Base-by-base conservation (phyloP, 176 grass and related monocot species). In the Urochloa ruziziensis region DNA sequence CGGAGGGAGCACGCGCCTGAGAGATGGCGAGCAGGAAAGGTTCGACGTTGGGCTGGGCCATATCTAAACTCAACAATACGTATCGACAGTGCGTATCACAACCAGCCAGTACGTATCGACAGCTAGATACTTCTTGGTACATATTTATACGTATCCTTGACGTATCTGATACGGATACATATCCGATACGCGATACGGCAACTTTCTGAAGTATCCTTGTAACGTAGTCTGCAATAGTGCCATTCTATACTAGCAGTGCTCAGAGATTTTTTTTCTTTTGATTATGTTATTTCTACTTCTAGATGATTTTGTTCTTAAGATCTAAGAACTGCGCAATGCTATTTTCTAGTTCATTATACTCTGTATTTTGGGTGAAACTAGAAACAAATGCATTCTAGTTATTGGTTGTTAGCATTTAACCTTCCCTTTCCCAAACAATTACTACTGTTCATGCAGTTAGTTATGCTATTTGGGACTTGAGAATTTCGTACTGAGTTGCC, bases 391-490 rank as follows among this genome's bases (percentile, higher is more conserved):
- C 74, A 77, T 67, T 23, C 62, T 73, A 33, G 29, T 4, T 58
- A 84, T 70, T 3, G 2, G 32, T 16, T 69, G 19, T 61, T 75
- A 15, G 15, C 44, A 56, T 77, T 53, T 44, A 32, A 32, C 6
- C 24, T 40, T 76, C 62, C 23, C 23, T 35, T 63, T 10, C 28
- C 36, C 14, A 57, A 16, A 53, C 34, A 61, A 32, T n/a, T n/a
- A n/a, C 15, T 51, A 35, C 70, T 77, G 29, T 21, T 29, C 34
- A 62, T 70, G 64, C 11, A 30, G 77, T 52, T 52, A 49, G 24
- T 70, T 53, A 52, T 77, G 63, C 54, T 82, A 37, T 32, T 39
- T 75, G 51, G 24, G 59, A 61, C 51, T 48, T 18, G 47, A 69
- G 23, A 3, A 69, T 61, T 7, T 48, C 71, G 39, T 59, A 27